These are phyloP conservation scores for Pulveroboletus sp. DNA, from an alignment of 768 basidiomycete species.

Conservation along the genomic window DNA sequence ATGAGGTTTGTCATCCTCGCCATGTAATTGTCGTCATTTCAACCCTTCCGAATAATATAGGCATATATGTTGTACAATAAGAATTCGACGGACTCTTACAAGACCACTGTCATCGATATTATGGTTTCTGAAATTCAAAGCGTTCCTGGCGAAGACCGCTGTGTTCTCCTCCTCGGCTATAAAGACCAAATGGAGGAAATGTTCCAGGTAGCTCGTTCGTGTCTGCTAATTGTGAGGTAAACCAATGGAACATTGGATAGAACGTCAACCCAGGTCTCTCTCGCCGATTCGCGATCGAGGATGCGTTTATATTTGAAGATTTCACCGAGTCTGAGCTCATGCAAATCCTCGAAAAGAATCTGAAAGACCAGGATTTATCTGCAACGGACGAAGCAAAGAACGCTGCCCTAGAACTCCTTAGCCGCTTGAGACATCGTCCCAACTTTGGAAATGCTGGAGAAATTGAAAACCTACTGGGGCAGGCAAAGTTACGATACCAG, in stretches of 20 bases:
- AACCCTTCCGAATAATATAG: conserved; percentile 27
- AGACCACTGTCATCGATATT: conserved; percentile 69
- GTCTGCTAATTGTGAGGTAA: too few relatives aligned
- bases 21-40: background rate
- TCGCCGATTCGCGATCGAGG: conserved; percentile 64
- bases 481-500: conserved; percentile 49
- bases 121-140: conserved; percentile 73
- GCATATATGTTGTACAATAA: conserved; percentile 64
- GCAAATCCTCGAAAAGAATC: conserved; percentile 52
- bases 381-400: conserved; percentile 56
- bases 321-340: conserved; percentile 51
- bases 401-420: conserved; percentile 49
- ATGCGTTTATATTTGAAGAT: conserved; percentile 65
- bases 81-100: conserved; percentile 44
- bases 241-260: conserved; percentile 29
- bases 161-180: conserved; percentile 63
- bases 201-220: conserved; percentile 52
- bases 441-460: conserved; percentile 67
- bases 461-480: conserved; percentile 56
- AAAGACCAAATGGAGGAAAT: conserved; percentile 64
- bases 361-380: conserved; percentile 51
- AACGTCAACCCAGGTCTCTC: conserved; percentile 68
- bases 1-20: conserved; percentile 43
- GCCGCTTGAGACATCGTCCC: conserved; percentile 36
- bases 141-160: conserved; percentile 64